phyloP scores from a whole-genome alignment of 352 stramenopile genomes.

The Hyaloperonospora brassicae region DNA sequence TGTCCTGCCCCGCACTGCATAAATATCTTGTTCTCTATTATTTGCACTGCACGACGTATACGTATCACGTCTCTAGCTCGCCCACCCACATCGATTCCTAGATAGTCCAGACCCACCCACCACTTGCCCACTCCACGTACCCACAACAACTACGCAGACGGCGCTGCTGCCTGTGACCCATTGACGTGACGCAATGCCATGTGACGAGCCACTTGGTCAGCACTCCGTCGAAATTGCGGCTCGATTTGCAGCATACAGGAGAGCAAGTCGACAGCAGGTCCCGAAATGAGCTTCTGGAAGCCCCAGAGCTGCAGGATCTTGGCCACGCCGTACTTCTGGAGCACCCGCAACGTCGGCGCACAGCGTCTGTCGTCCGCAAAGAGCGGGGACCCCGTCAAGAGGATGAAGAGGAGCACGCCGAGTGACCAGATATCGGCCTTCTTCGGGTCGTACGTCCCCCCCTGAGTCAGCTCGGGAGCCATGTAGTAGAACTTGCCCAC shows the following conservation, averaged over 20 bases:
- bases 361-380: conserved; percentile 22
- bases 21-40: no score
- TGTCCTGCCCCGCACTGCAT: no score
- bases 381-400: conserved; percentile 53
- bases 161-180: no score
- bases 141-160: no score
- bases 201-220: conserved; percentile 29
- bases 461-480: conserved; percentile 44
- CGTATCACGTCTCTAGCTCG: no score
- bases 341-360: conserved; percentile 37
- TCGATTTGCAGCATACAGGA: conserved; percentile 44
- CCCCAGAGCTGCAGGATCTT: conserved; percentile 54
- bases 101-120: no score
- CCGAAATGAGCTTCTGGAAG: conserved; percentile 24
- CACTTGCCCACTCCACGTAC: no score
- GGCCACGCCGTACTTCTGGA: conserved; percentile 40
- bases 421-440: conserved; percentile 62
- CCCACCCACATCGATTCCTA: no score
- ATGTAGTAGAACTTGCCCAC: conserved; percentile 76
- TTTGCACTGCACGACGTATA: no score
- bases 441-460: conserved; percentile 36
- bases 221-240: conserved; percentile 26
- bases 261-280: conserved; percentile 36
- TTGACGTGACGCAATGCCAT: conserved; percentile 7
- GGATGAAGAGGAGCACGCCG: conserved; percentile 59